Evolutionary conservation across 2,329 filamentous ascomycete genomes (phyloP).

Genomic region (Cladosporium phlei): DNA sequence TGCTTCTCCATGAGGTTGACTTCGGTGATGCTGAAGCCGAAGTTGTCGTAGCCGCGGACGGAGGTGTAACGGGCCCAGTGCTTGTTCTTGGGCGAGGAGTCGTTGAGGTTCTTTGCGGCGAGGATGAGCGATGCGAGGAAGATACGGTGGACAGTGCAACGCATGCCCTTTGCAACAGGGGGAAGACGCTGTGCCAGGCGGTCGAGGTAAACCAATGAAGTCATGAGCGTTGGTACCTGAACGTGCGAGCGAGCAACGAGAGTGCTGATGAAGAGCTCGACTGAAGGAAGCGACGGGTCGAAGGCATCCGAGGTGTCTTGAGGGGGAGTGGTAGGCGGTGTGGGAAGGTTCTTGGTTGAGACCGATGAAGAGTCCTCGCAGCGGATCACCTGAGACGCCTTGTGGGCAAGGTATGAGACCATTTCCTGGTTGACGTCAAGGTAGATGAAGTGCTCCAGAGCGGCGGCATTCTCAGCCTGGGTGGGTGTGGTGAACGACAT

Average conservation of each 20-base stretch:
- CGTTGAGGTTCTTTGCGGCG: conserved; percentile 95
- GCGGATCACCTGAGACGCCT: conserved; percentile 72
- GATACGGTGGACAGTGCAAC: conserved; percentile 95
- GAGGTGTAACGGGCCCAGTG: conserved; percentile 95
- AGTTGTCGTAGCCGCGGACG: conserved; percentile 66
- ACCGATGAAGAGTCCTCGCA: conserved; percentile 55
- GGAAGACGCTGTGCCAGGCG: conserved; percentile 80
- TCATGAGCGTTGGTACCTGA: conserved; percentile 96
- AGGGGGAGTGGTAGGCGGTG: conserved; percentile 57
- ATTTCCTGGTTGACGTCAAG: conserved; percentile 69
- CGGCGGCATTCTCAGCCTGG: conserved; percentile 59
- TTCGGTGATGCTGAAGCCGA: conserved; percentile 89
- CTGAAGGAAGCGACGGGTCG: conserved; percentile 60
- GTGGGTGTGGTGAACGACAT: conserved; percentile 45
- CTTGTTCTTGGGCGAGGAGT: conserved; percentile 99
- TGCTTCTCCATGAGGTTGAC: conserved; percentile 99
- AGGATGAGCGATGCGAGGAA: conserved; percentile 83
- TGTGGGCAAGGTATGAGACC: conserved; percentile 70
- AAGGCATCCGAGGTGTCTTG: conserved; percentile 47
- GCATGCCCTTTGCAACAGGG: conserved; percentile 90
- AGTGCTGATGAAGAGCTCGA: conserved; percentile 88
- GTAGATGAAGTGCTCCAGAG: conserved; percentile 76
- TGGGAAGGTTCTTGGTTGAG: conserved; percentile 47
- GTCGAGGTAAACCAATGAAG: conserved; percentile 86
- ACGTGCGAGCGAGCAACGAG: conserved; percentile 91